Evolutionary conservation across 2,329 filamentous ascomycete species (phyloP), one percentile per base, ranked within the genome.

Genomic region (Penicillium sp.): DNA sequence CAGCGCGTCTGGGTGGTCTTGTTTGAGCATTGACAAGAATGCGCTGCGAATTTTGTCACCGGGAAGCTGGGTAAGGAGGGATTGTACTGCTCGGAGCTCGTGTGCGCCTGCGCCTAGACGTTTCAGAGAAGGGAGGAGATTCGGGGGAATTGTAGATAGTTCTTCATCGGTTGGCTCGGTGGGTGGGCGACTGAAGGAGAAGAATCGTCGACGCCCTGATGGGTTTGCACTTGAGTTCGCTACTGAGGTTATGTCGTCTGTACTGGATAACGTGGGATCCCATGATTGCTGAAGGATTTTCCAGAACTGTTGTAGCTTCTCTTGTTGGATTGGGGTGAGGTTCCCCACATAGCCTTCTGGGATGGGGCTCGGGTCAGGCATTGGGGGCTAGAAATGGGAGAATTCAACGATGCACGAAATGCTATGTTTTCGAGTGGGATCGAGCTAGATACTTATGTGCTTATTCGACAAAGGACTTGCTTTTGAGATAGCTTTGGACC

Each of bases 1-100:
- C 1, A 72, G 55, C 0, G 72, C 69, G 50, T 78, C 75, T 0
- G 76, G 75, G 49, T 78, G 66, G 29, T 78, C 68, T 51, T 63
- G 59, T 45, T 64, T 67, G 44, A 66, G 52, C 9, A 63, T 44
- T 26, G 56, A 57, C 66, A 71, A 41, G 67, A 50, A 64, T 61
- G 62, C 45, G 41, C 42, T 37, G 11, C 57, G 57, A 2, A 64
- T 47, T 11, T 45, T 37, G 22, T 59, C 59, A 2, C 62, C 62
- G 58, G 66, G 45, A 51, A 67, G 54, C 68, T 73, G 57, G 18
- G 41, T 33, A 2, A 62, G 27, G 4, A 62, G 57, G 4, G 69
- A 64, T 58, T 26, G 65, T 60, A 60, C 64, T 1, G 48, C 29
- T 23, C 60, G 61, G 25, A 60, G 41, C 14, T 64, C 61, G 11